Percentiles rank a stretch among this genome's conserved stretches.
These are phyloP conservation scores for Chlorella ohadii DNA, from an alignment of 139 green algal genomes.

Conservation along the genomic window DNA sequence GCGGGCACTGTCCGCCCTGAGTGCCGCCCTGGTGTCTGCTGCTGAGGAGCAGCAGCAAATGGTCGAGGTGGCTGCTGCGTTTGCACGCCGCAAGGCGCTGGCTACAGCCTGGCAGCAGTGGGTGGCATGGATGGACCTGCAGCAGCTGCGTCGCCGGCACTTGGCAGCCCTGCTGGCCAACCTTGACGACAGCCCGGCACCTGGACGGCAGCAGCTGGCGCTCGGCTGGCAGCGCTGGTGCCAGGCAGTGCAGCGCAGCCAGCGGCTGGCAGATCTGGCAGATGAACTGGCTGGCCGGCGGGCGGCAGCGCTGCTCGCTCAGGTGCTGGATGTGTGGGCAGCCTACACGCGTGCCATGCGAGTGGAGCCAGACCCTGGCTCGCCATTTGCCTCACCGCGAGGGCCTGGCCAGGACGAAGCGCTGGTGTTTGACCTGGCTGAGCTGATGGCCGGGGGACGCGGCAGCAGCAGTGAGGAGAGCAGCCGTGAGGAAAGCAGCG, in stretches of 20 bases:
- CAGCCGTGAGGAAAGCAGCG: background rate
- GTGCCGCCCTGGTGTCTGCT: background rate
- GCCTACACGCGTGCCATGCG: background rate
- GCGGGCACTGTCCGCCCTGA: background rate
- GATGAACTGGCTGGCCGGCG: background rate
- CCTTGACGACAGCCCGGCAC: background rate
- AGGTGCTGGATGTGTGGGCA: background rate
- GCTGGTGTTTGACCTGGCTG: constrained; percentile 1
- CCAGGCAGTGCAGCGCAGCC: background rate
- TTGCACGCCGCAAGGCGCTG: background rate
- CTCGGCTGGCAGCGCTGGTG: background rate
- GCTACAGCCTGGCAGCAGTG: background rate
- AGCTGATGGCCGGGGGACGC: background rate
- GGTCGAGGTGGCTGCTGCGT: background rate
- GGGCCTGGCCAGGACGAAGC: background rate
- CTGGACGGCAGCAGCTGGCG: background rate
- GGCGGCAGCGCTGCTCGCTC: background rate
- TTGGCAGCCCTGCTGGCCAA: background rate
- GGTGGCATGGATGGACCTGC: background rate
- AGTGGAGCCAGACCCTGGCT: background rate
- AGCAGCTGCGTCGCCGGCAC: background rate
- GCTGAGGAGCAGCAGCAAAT: background rate
- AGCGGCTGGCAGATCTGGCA: background rate
- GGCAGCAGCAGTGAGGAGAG: background rate
- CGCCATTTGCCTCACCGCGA: background rate